Evolutionary conservation across 805 yeast genomes (phyloP).

Genomic region (Trichomonascus vanleenenianus): DNA sequence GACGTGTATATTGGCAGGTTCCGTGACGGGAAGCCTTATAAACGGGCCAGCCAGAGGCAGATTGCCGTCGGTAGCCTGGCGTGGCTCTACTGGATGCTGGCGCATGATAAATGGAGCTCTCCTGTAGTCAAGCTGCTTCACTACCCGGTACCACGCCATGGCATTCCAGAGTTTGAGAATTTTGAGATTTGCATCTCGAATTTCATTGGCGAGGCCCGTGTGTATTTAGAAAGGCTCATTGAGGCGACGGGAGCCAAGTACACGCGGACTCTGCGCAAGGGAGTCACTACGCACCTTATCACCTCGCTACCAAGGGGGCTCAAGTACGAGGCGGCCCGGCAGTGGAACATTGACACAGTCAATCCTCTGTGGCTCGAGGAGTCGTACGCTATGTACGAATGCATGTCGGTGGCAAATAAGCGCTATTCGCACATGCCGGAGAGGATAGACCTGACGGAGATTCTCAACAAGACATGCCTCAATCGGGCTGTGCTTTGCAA

Average conservation of each 20-base stretch:
- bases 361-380: constrained; percentile 90
- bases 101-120: constrained; percentile 44
- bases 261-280: constrained; percentile 54
- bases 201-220: constrained; percentile 78
- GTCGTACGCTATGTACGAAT: constrained; percentile 54
- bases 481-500: background rate
- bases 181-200: constrained; percentile 63
- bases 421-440: constrained; percentile 39
- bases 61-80: constrained; percentile 54
- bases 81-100: constrained; percentile 70
- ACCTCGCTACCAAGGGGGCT: constrained; percentile 62
- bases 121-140: constrained; percentile 56
- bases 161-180: constrained; percentile 47
- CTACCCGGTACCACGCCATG: constrained; percentile 53
- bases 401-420: constrained; percentile 38
- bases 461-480: background rate
- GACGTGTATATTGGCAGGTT: constrained; percentile 55
- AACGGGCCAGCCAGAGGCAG: constrained; percentile 35
- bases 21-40: constrained; percentile 50
- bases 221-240: constrained; percentile 57
- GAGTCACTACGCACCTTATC: constrained; percentile 50
- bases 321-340: constrained; percentile 64
- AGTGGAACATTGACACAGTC: constrained; percentile 57
- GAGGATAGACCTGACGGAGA: background rate
- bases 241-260: constrained; percentile 67